Evolutionary conservation across 176 grass and related monocot genomes (phyloP).

Genomic region (Canna indica): DNA sequence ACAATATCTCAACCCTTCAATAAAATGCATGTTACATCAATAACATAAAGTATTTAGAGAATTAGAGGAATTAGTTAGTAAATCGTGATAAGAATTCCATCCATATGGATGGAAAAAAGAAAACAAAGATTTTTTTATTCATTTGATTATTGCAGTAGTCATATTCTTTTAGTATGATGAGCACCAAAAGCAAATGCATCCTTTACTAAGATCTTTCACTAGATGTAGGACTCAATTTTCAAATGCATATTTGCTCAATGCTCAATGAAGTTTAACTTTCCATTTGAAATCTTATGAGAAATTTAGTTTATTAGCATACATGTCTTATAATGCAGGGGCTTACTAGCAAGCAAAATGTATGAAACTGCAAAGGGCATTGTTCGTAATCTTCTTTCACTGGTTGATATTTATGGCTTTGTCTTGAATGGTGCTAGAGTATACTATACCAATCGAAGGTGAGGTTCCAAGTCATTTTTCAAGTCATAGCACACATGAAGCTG

Average conservation of each 20-base stretch:
- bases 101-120: no score
- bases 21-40: no score
- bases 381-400: slow-evolving; percentile 60
- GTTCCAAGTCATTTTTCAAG: not conserved
- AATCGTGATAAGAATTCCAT: no score
- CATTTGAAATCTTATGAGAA: not conserved
- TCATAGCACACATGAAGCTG: not conserved
- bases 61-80: no score
- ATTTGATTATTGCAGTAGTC: no score
- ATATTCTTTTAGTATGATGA: not conserved
- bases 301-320: not conserved
- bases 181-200: not conserved
- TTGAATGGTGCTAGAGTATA: slow-evolving; percentile 75
- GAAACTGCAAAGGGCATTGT: slow-evolving; percentile 66
- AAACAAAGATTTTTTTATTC: no score
- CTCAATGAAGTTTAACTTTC: not conserved
- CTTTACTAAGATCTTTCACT: not conserved
- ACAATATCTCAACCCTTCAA: no score
- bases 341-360: slow-evolving; percentile 94
- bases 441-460: slow-evolving; percentile 90
- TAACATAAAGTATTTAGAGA: no score
- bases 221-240: not conserved
- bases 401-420: slow-evolving; percentile 73
- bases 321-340: slow-evolving; percentile 44
- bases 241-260: not conserved